Base-by-base conservation (phyloP, 2,329 filamentous ascomycete species). In the Seiridium unicorne region DNA sequence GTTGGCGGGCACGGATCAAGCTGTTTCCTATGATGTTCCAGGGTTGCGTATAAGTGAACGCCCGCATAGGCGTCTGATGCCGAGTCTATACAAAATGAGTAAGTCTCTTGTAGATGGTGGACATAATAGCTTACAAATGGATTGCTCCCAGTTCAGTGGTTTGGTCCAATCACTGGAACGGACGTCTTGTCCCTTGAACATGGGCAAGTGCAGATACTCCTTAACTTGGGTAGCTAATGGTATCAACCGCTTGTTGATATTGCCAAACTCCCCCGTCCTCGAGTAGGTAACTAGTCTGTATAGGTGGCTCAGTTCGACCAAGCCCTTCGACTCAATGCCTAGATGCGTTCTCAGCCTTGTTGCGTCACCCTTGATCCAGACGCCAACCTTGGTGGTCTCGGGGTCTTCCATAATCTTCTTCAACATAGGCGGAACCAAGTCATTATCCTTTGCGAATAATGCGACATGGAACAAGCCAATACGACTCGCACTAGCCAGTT, bases 381-480 rank as follows among this genome's bases (percentile, higher is more conserved):
- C 92, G 9, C 94, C 94, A 2, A 84, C 81, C 73, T 97, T 97
- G 44, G 83, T 84, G 60, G 96, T 81, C 1, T 77, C 72, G 0
- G 86, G 75, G 54, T 90, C 86, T 71, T 93, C 90, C 73, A 97
- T 84, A 49, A 97, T 84, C 58, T 79, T 77, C 62, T 83, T 86
- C 53, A 97, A 81, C 0, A 87, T 84, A 0, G 91, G 90, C 1
- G 89, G 82, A n/a, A 93, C 81, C 34, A 94, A 78, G 31, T 89
- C 83, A 5, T 76, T 74, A 38, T 74, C 76, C 3, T 77, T 73
- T 2, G 78, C 73, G 66, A 86, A 91, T 2, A 88, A 66, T 3
- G 92, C 89, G 57, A 97, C 74, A 65, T 97, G 94, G 65, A 97
- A 93, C 0, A 97, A 81, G 0, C 83, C 92, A 54, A 97, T 89